Evolutionary conservation across 2,329 filamentous ascomycete genomes (phyloP).

Genomic region (Hymenoscyphus fraxineus): DNA sequence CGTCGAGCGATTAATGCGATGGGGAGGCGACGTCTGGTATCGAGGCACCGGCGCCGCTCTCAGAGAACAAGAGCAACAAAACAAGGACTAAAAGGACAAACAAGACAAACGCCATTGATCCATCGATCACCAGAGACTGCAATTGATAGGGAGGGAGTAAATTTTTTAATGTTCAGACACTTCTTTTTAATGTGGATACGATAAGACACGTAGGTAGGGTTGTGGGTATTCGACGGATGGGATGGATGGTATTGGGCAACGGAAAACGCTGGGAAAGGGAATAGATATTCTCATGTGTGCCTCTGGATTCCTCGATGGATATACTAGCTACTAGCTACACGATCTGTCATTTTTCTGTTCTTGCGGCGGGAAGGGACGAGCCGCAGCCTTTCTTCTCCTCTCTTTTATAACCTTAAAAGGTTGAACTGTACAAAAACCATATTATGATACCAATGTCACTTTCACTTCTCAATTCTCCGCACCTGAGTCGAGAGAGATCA

Average conservation of each 20-base stretch:
- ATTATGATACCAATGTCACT: conserved; percentile 5
- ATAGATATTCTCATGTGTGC: not conserved
- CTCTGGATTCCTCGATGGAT: not conserved
- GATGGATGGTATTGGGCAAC: not conserved
- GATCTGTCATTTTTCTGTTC: not conserved
- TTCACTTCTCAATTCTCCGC: not conserved
- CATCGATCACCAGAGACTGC: not conserved
- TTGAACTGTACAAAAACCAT: not conserved
- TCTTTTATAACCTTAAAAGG: not conserved
- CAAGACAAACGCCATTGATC: not conserved
- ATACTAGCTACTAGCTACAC: not conserved
- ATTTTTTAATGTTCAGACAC: conserved; percentile 8
- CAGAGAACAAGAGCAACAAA: conserved; percentile 25
- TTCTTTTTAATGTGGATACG: conserved; percentile 7
- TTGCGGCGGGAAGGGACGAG: too few species aligned
- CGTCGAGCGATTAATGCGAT: conserved; percentile 77
- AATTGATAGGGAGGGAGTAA: not conserved
- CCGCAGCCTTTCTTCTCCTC: not conserved
- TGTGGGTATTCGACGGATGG: not conserved
- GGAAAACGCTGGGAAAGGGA: not conserved
- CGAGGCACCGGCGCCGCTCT: conserved; percentile 32
- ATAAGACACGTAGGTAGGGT: not conserved
- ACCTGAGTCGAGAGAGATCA: not conserved
- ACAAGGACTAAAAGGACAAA: conserved; percentile 9
- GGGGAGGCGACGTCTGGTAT: conserved; percentile 93